Conservation (phyloP, 73 alveolate genomes). For the Tetrahymena thermophila region DNA sequence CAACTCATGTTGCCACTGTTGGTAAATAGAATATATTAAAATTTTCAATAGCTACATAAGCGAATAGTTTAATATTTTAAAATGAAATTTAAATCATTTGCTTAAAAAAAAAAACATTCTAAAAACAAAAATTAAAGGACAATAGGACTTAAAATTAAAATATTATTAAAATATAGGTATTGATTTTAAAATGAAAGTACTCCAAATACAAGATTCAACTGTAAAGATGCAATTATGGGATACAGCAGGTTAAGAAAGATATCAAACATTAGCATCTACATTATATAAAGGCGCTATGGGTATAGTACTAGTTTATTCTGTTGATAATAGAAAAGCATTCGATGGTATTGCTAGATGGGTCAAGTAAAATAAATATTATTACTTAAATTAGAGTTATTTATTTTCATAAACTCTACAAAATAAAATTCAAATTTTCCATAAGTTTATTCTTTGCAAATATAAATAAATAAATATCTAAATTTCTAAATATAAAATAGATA, state of each 20-base stretch:
- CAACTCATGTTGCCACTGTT: neutral
- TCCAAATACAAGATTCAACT: constrained; percentile 56
- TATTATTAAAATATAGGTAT: constrained; percentile 41
- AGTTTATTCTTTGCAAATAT: neutral
- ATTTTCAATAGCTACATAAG: no score
- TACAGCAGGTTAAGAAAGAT: constrained; percentile 83
- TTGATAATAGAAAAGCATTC: constrained; percentile 55
- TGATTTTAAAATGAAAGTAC: constrained; percentile 69
- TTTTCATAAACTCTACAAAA: neutral
- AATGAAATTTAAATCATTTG: neutral
- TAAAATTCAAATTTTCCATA: no score
- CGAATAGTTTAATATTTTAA: no score
- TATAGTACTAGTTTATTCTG: constrained; percentile 64
- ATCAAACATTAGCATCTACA: constrained; percentile 69
- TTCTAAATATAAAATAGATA: neutral
- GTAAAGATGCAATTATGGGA: constrained; percentile 80
- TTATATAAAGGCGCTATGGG: constrained; percentile 81
- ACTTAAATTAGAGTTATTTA: neutral
- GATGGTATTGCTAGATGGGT: constrained; percentile 59
- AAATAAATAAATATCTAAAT: neutral
- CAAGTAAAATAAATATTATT: constrained; percentile 2
- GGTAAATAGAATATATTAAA: neutral
- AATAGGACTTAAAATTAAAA: neutral
- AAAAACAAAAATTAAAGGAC: no score
- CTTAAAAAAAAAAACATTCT: neutral